phyloP scores from a whole-genome alignment of 257 asterid species.

The Solanum lignicaule region DNA sequence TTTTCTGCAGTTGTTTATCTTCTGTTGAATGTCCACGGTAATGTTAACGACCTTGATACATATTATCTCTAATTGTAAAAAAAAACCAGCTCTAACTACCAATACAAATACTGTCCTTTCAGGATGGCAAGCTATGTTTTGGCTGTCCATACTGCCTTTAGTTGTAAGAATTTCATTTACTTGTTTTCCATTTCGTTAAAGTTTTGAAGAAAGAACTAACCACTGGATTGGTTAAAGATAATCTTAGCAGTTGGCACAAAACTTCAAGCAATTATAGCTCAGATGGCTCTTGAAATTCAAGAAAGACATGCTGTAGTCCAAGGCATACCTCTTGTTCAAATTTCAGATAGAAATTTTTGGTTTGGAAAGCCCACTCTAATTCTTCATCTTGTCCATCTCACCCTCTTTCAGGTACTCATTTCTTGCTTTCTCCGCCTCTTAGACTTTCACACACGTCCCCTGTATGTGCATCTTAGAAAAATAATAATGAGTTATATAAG shows the following conservation, averaged over 20 bases:
- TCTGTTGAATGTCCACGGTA: conserved; percentile 66
- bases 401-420: conserved; percentile 68
- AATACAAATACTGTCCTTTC: conserved; percentile 4
- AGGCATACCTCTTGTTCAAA: conserved; percentile 94
- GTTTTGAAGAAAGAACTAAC: conserved; percentile 14
- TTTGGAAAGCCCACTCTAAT: conserved; percentile 54
- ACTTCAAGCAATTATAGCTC: conserved; percentile 83
- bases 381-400: conserved; percentile 67
- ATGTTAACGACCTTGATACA: background rate
- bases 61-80: background rate
- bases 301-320: conserved; percentile 93
- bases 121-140: conserved; percentile 64
- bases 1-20: conserved; percentile 58
- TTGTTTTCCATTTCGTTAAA: background rate
- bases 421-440: background rate
- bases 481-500: background rate
- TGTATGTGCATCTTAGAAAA: background rate
- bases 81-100: background rate
- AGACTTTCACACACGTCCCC: background rate
- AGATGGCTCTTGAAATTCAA: conserved; percentile 90
- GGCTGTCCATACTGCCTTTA: conserved; percentile 44
- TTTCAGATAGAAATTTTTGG: conserved; percentile 90
- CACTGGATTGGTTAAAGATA: conserved; percentile 36
- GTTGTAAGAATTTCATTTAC: background rate
- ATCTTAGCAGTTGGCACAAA: conserved; percentile 88